Percentiles rank a stretch among this genome's conserved stretches.
These are phyloP conservation scores for Garcia nutans DNA, from an alignment of 345 rosid species.

Conservation along the genomic window DNA sequence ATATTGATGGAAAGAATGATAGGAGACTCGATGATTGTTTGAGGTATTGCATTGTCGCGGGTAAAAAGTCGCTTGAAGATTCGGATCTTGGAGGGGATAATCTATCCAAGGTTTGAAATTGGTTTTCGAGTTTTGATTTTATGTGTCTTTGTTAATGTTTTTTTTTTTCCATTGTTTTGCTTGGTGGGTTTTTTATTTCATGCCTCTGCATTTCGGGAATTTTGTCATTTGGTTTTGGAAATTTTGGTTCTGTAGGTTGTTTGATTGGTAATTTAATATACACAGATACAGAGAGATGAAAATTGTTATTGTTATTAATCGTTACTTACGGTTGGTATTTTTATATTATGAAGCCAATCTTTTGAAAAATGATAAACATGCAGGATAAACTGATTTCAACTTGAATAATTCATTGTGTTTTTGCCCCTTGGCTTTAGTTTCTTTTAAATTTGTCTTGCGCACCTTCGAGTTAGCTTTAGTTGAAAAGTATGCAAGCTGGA, in stretches of 20 bases:
- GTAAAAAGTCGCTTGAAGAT: constrained; percentile 85
- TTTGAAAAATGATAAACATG: constrained; percentile 2
- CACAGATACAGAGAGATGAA: not conserved
- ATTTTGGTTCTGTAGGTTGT: not conserved
- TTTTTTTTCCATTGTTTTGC: too few relatives aligned
- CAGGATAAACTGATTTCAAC: not conserved
- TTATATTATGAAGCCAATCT: not conserved
- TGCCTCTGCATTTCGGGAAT: too few relatives aligned
- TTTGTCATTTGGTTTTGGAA: too few relatives aligned
- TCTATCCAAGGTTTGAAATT: constrained; percentile 50
- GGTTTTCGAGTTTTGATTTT: not conserved
- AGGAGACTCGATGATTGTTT: constrained; percentile 92
- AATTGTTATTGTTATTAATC: not conserved
- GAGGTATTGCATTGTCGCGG: constrained; percentile 98
- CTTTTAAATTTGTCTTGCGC: not conserved
- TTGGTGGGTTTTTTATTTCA: too few relatives aligned
- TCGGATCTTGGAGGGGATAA: constrained; percentile 85
- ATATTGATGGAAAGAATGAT: constrained; percentile 94
- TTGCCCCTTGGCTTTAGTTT: not conserved
- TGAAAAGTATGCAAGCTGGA: not conserved
- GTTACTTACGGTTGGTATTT: not conserved
- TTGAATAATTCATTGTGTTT: not conserved
- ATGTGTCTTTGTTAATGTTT: not conserved
- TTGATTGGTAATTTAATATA: not conserved
- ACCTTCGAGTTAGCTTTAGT: not conserved